Conservation (phyloP, 1,284 basidiomycete species). For the Ustilago trichophora region DNA sequence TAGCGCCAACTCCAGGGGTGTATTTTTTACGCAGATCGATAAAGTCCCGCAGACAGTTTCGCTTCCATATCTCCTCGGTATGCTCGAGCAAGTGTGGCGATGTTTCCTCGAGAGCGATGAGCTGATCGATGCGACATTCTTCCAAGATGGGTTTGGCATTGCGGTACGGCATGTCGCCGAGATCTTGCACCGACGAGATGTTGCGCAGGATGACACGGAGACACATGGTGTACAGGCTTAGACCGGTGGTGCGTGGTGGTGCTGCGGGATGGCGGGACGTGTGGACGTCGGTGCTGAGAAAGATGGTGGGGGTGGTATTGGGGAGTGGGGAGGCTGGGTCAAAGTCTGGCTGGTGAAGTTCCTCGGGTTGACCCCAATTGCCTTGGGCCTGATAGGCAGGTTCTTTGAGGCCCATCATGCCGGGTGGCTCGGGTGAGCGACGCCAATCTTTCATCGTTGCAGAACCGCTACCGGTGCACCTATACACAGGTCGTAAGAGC, state of each 20-base stretch:
- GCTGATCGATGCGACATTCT: constrained; percentile 57
- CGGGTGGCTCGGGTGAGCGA: constrained; percentile 50
- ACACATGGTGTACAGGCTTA: constrained; percentile 34
- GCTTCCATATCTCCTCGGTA: constrained; percentile 56
- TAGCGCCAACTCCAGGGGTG: not conserved
- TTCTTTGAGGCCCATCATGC: constrained; percentile 50
- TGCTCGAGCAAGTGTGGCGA: constrained; percentile 55
- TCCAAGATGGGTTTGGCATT: constrained; percentile 57
- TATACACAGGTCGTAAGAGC: not conserved
- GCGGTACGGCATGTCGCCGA: constrained; percentile 61
- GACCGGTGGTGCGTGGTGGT: not conserved
- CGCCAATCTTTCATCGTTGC: constrained; percentile 54
- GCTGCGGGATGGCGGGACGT: not conserved
- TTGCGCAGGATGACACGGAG: constrained; percentile 56
- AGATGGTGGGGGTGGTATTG: constrained; percentile 6
- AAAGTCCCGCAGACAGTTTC: constrained; percentile 58
- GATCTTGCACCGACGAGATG: constrained; percentile 49
- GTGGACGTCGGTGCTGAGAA: not conserved
- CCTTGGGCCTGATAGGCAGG: constrained; percentile 11
- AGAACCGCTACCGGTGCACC: not conserved
- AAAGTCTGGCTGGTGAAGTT: constrained; percentile 11
- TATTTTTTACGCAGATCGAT: constrained; percentile 50
- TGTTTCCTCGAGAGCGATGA: constrained; percentile 50
- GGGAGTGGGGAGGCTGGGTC: constrained; percentile 30
- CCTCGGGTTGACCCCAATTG: constrained; percentile 45